phyloP scores from a whole-genome alignment of 352 stramenopile species.

The Sclerospora graminicola region DNA sequence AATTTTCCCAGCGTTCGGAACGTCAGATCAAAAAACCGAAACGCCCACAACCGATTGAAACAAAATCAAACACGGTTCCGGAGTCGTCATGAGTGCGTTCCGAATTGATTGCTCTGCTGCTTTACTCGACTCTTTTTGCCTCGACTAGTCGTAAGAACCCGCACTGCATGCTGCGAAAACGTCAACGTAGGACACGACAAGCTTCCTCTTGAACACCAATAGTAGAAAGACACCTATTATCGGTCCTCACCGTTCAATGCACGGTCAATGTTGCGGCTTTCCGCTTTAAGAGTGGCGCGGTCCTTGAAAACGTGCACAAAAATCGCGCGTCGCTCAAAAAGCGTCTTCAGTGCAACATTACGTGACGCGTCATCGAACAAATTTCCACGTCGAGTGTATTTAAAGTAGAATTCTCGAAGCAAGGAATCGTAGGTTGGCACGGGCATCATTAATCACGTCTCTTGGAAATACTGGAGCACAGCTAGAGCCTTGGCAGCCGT shows the following conservation, averaged over 20 bases:
- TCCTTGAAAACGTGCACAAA: slow-evolving; percentile 49
- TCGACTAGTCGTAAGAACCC: no score
- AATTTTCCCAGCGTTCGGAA: slow-evolving; percentile 56
- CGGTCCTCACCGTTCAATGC: slow-evolving; percentile 14
- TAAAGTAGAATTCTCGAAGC: slow-evolving; percentile 68
- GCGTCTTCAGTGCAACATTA: slow-evolving; percentile 42
- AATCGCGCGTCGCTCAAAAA: slow-evolving; percentile 42
- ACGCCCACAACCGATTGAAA: slow-evolving; percentile 34
- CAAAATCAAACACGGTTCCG: slow-evolving; percentile 47
- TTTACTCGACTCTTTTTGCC: no score
- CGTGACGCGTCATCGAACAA: no score
- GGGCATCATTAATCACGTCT: slow-evolving; percentile 25
- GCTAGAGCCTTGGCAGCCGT: slow-evolving; percentile 20
- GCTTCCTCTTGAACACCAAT: slow-evolving; percentile 36
- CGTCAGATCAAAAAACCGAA: slow-evolving; percentile 51
- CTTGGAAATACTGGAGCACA: slow-evolving; percentile 42
- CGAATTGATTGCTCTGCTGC: no score
- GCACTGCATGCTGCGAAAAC: slow-evolving; percentile 60
- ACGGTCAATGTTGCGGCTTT: no score
- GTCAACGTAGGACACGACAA: slow-evolving; percentile 46
- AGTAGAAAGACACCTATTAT: slow-evolving; percentile 23
- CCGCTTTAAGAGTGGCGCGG: slow-evolving; percentile 18
- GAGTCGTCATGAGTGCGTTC: slow-evolving; percentile 31
- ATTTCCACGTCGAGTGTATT: no score
- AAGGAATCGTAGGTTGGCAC: slow-evolving; percentile 62